Evolutionary conservation across 495 filamentous ascomycete species (phyloP), one percentile per base, ranked within the genome.

Genomic region (Aeminium ludgeri): DNA sequence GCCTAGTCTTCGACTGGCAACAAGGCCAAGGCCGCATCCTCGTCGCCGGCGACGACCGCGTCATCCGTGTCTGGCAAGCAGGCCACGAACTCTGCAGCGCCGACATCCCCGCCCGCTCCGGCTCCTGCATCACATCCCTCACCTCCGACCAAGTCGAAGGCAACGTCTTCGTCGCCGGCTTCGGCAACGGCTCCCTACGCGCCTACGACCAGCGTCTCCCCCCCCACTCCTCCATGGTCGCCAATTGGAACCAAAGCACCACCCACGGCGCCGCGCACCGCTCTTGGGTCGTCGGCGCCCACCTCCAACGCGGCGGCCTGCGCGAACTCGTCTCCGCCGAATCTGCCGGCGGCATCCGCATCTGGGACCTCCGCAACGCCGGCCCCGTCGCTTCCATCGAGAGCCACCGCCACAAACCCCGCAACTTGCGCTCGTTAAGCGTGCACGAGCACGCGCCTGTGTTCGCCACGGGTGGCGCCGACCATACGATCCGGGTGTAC

Each of bases 71-170:
- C 12, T 99, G 89, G 89, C 86, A 86, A 57, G 91, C 89, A 25
- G 82, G 81, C 23, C 76, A 82, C 7, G 89, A 99, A 66, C 76
- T 87, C 38, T 99, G 86, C 64, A 78, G 81, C 20, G 79, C 75
- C 45, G 87, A 96, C 55, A 96, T 99, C 34, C 85, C 86, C 10
- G 89, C 91, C 11, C 82, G 91, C 10, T 95, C 87, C 1, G 85
- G 85, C 19, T 93, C 85, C 6, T 95, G 86, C 59, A 85, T 99
- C 52, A 96, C 89, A 4, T 83, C 83, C 23, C 62, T 99, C 49
- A 95, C 91, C 5, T 92, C 86, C 1, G 89, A 99, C 56, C 87
- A 95, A 63, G 87, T 96, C 48, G 89, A 86, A 30, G 91, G 91
- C 41, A 83, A 92, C 50, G 75, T 95, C 41, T 94, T 99, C 56